phyloP scores from a whole-genome alignment of 306 rosid genomes.

The Cucurbita ficifolia region DNA sequence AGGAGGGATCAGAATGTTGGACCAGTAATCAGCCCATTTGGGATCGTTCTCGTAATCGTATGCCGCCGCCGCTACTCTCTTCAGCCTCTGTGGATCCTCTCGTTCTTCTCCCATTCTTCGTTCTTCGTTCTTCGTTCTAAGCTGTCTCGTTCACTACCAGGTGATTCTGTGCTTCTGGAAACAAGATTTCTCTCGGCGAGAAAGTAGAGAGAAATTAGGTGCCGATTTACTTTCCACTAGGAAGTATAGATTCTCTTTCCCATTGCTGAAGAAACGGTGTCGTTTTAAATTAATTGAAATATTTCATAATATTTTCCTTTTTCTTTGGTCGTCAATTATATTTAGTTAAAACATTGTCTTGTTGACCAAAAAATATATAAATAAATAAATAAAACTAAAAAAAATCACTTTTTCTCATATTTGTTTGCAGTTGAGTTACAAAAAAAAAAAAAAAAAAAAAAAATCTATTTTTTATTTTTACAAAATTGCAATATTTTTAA shows the following conservation, averaged over 20 bases:
- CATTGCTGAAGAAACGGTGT: not conserved
- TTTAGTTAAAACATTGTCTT: no score
- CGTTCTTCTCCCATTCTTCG: constrained; percentile 47
- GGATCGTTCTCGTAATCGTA: constrained; percentile 81
- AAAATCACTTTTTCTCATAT: no score
- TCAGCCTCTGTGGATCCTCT: constrained; percentile 61
- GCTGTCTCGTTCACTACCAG: not conserved
- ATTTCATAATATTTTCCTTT: no score
- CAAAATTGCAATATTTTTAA: no score
- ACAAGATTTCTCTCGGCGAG: not conserved
- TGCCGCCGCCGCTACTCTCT: constrained; percentile 65
- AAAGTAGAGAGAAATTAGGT: not conserved
- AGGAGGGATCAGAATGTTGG: constrained; percentile 87
- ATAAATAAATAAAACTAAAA: no score
- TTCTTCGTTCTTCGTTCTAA: not conserved
- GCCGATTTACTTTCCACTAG: not conserved
- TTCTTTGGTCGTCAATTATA: no score
- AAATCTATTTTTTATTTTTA: no score
- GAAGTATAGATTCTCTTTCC: not conserved
- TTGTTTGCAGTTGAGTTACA: no score
- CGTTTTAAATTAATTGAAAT: not conserved
- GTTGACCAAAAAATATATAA: no score
- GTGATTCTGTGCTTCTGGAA: not conserved
- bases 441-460: no score
- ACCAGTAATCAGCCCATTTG: constrained; percentile 83